A percentile compares a stretch with the other conserved stretches of the same genome.
These are phyloP conservation scores for Talaromyces sp. DNA, from an alignment of 2,329 filamentous ascomycete genomes.

Conservation along the genomic window DNA sequence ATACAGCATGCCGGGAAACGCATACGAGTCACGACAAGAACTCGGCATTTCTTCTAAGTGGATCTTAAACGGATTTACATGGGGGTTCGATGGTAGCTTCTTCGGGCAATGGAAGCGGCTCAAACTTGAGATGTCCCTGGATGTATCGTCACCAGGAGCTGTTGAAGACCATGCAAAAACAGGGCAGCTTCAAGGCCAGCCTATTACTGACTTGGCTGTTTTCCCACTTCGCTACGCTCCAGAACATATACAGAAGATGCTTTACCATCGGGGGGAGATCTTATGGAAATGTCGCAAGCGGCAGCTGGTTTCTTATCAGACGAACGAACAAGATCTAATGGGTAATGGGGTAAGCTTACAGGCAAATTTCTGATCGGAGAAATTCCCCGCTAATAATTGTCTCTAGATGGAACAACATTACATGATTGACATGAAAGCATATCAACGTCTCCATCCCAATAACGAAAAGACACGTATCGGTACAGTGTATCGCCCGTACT, in stretches of 20 bases:
- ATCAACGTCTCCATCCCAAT: background rate
- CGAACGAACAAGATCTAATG: background rate
- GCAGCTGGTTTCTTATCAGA: background rate
- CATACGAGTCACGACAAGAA: background rate
- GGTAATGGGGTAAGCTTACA: background rate
- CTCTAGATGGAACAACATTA: background rate
- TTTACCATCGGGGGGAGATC: background rate
- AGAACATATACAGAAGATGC: background rate
- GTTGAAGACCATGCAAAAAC: too few relatives aligned
- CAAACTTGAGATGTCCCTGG: background rate
- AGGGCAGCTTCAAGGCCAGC: background rate
- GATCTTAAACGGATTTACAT: background rate
- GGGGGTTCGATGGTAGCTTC: background rate
- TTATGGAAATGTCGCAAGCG: background rate
- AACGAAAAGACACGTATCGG: background rate
- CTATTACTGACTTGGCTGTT: background rate
- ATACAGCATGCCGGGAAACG: background rate
- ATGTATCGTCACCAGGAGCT: background rate
- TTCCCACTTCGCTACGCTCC: background rate
- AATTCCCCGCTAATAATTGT: background rate
- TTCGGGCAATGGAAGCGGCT: background rate
- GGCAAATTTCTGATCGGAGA: background rate
- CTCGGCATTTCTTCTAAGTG: background rate
- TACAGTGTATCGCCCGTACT: background rate
- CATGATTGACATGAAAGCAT: background rate